Base-by-base conservation (phyloP, 2,329 filamentous ascomycete species). In the Eutypa lata region DNA sequence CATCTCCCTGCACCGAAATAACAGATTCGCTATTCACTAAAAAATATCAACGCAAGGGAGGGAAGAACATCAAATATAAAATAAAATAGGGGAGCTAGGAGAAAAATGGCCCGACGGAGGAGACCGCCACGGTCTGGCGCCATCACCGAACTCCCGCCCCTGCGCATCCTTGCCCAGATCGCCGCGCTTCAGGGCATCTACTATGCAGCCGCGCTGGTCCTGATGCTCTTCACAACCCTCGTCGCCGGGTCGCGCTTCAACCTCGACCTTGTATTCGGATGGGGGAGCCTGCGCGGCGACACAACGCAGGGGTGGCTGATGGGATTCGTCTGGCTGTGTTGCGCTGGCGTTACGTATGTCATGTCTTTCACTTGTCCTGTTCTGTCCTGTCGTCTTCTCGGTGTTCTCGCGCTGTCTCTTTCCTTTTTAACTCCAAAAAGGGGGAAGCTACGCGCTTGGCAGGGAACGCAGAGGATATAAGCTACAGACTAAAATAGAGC, bases 291-390 rank as follows among this genome's bases (percentile, higher is more conserved):
- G 53, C 76, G 82, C 57, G 83, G 80, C 37, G 83, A 86, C 69
- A 85, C 79, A 18, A 84, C 82, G 10, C 77, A 82, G 58, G 83
- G 83, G 10, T 86, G 81, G 81, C 66, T 86, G 57, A 67, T 81
- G 58, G 80, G 76, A 1, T 79, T 86, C 59, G 68, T 86, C 16
- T 82, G 80, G 80, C 42, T 69, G 51, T 84, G 49, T 63, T 85
- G 49, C 58, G 76, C 81, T 48, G 81, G 79, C 13, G 81, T 78
- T 0, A 62, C 83, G 56, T 76, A 77, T 57, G 77, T 81, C 75
- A 78, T 59, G 61, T 73, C 70, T 49, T 3, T 52, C 16, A 22
- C 48, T 26, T 24, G 18, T 22, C 47, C 26, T 52, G 38, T 38
- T 40, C 26, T 22, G 16, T 49, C 22, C 21, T 40, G 42, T 14